Percentiles rank a stretch among this genome's conserved stretches.
Evolutionary conservation across 495 filamentous ascomycete genomes (phyloP).

Genomic region (Aspergillus saccharolyticus): DNA sequence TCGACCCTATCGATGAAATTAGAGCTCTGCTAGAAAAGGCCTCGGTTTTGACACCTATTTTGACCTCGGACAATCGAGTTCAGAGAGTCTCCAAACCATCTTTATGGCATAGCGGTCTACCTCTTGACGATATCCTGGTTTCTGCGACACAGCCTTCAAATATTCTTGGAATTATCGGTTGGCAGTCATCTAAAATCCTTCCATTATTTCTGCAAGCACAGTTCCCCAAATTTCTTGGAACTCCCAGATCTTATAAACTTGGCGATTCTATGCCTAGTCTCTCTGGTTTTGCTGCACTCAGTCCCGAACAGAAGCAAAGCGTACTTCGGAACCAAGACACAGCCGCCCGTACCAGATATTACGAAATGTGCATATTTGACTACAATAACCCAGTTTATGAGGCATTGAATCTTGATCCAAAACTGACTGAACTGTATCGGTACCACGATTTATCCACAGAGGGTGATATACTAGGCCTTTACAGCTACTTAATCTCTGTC

Average conservation of each 20-base stretch:
- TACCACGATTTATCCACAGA: background rate
- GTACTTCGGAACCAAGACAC: background rate
- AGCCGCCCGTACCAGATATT: background rate
- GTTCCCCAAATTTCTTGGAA: background rate
- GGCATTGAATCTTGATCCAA: background rate
- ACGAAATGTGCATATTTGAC: background rate
- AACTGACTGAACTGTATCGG: background rate
- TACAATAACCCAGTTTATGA: background rate
- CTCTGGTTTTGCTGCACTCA: background rate
- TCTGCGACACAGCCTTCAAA: background rate
- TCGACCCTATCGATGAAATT: background rate
- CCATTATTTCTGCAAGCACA: background rate
- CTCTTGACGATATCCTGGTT: background rate
- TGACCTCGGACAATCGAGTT: background rate
- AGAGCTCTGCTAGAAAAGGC: background rate
- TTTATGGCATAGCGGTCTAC: background rate
- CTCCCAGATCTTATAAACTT: background rate
- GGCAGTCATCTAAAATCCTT: background rate
- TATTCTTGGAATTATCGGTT: background rate
- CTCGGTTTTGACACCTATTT: background rate
- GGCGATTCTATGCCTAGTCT: background rate
- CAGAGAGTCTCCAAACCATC: background rate
- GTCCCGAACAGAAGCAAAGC: background rate
- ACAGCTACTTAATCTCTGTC: background rate
- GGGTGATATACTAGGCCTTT: background rate